Conservation (phyloP, 2,329 filamentous ascomycete species). For the Ophiocordyceps camponoti-leonardi region DNA sequence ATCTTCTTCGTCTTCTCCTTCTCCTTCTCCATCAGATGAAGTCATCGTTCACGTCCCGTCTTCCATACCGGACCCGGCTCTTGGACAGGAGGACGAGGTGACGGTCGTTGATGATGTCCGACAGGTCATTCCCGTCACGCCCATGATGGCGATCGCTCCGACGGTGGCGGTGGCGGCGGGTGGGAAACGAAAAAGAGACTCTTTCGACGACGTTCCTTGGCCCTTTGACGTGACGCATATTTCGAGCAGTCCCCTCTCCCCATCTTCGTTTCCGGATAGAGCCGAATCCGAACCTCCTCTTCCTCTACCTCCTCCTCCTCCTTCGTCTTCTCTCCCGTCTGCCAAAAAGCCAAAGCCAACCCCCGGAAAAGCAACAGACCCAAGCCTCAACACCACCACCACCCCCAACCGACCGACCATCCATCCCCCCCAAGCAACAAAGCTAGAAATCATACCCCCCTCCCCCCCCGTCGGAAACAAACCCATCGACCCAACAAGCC, state of each 20-base stretch:
- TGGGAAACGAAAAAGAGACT: neutral
- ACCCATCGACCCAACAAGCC: slow-evolving; percentile 25
- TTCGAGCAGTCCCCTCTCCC: slow-evolving; percentile 11
- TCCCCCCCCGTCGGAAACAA: slow-evolving; percentile 31
- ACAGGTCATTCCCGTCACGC: slow-evolving; percentile 10
- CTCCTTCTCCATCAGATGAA: neutral
- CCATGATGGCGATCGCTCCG: neutral
- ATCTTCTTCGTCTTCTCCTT: too few species aligned
- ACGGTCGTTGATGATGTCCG: slow-evolving; percentile 1
- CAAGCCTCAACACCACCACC: neutral
- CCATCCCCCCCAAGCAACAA: slow-evolving; percentile 4
- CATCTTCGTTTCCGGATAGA: slow-evolving; percentile 6
- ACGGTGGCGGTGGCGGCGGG: too few species aligned
- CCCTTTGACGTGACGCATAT: slow-evolving; percentile 14
- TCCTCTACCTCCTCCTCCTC: too few species aligned
- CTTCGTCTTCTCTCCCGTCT: slow-evolving; percentile 1
- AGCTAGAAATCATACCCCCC: slow-evolving; percentile 33
- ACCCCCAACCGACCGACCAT: slow-evolving; percentile 6
- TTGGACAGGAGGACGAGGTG: too few species aligned
- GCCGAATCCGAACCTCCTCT: slow-evolving; percentile 14
- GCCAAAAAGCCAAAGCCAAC: slow-evolving; percentile 10
- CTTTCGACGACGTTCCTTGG: neutral
- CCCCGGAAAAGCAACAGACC: neutral
- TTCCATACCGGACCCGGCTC: slow-evolving; percentile 7
- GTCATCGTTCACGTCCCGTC: slow-evolving; percentile 8